Base-by-base conservation (phyloP, 768 basidiomycete species). In the Filobasidium wieringae region DNA sequence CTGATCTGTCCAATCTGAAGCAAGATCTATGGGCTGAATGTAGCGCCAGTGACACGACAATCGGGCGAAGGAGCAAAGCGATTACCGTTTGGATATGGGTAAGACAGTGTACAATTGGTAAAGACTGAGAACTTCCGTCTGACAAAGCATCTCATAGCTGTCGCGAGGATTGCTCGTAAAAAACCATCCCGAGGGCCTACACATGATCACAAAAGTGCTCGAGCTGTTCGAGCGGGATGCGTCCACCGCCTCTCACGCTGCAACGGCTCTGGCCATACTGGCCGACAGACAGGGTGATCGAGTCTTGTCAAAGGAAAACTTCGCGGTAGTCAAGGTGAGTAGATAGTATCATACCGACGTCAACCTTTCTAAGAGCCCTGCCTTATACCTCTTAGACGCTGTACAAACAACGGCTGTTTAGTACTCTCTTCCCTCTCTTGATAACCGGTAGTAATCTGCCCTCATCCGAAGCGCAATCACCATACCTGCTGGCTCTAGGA, bases 401-500 rank as follows among this genome's bases (percentile, higher is more conserved):
- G 9, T 69, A 72, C 64, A 74, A 73, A 54, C 77, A 77, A 57
- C 72, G 73, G 29, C 86, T 86, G 67, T 83, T 87, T 65, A 83
- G 79, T 53, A 67, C 72, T 9, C 78, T 88, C 15, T 76, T 96
- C 33, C 87, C 91, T 1, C 81, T 79, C 55, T 77, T 95, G n/a
- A 79, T 88, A 34, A 74, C 75, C 0, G 85, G 84, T 2, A 83
- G 85, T 32, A 80, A 80, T 60, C 49, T 22, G 45, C 39, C 63
- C 57, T 62, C 4, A 61, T 59, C 61, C 59, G 49, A 12, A 50
- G 67, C 77, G 59, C 86, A 83, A 68, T 80, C 78, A 1, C 81
- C 88, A 1, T 83, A 86, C 69, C 80, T 97, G 2, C 83, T 90
- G 33, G 89, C 89, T 2, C 78, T 97, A 29, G 83, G 86, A 0